A percentile compares a stretch with the other conserved stretches of the same genome.
phyloP scores from a whole-genome alignment of 2,329 filamentous ascomycete species.

The Alternaria triticimaculans region DNA sequence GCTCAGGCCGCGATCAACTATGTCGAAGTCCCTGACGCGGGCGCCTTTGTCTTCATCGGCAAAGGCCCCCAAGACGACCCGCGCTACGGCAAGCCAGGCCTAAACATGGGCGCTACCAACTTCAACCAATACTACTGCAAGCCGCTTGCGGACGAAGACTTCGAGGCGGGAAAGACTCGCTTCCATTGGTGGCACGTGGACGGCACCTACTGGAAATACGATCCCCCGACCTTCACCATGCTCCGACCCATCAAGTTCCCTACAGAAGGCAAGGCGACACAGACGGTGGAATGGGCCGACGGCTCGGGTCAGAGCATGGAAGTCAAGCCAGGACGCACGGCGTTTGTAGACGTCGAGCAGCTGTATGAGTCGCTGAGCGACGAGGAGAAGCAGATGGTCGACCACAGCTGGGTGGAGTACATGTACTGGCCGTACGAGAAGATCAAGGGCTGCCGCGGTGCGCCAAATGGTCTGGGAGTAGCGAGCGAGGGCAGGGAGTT shows the following conservation, averaged over 20 bases:
- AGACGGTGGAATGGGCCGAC: conserved; percentile 5
- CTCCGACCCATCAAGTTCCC: conserved; percentile 5
- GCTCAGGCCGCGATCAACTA: background rate
- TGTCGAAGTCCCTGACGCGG: conserved; percentile 4
- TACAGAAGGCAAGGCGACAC: background rate
- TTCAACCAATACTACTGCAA: conserved; percentile 3
- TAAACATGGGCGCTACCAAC: conserved; percentile 3
- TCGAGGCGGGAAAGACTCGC: conserved; percentile 1
- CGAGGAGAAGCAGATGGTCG: conserved; percentile 1
- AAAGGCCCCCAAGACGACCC: conserved; percentile 5
- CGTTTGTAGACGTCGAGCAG: conserved; percentile 1
- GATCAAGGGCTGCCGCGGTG: conserved; percentile 5
- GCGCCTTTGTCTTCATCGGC: conserved; percentile 4
- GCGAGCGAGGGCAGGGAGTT: conserved; percentile 2
- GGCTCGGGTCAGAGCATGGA: background rate
- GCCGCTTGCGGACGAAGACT: conserved; percentile 5
- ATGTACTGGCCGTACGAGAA: background rate
- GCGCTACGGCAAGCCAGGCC: conserved; percentile 4
- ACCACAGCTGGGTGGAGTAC: conserved; percentile 5
- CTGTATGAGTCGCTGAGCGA: conserved; percentile 6
- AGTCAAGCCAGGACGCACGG: background rate
- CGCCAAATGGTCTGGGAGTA: conserved; percentile 1
- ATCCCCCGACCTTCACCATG: background rate
- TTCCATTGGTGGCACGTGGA: conserved; percentile 6
- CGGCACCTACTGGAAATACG: background rate